Evolutionary conservation across 164 flowering plant species (phyloP), one percentile per base, ranked within the genome.

Genomic region (Chimonanthus praecox): DNA sequence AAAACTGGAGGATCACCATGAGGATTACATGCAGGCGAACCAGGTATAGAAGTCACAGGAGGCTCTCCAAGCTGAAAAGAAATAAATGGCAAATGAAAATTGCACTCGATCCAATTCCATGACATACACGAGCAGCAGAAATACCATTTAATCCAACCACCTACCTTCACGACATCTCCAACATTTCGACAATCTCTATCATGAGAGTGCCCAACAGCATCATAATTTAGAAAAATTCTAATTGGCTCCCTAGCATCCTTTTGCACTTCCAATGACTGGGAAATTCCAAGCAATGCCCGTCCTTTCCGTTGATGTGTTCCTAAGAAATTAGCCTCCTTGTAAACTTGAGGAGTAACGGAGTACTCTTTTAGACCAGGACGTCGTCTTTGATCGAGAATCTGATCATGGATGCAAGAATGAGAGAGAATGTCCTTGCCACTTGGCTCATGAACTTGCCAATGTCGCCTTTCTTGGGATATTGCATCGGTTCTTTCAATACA

Each of bases 351-450:
- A 33, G 93, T 92, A 45, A 96, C 91, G 2, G 99, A 89, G 77
- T 89, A 92, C 68, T 87, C 97, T 77, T 89, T 83, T 45, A 78
- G 89, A 74, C 98, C 98, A 63, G 97, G 97, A 71, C 90, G 87
- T 73, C 83, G 87, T 76, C 95, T 89, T 78, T 92, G 92, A 83
- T 92, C 91, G 72, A 96, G 85, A 76, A 96, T 87, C 77, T 92
- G 97, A 78, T 92, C 99, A 83, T 96, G 99, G 67, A 96, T 96
- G 76, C 99, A 96, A 71, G 99, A 92, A 86, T 96, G 99, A 33
- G 97, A 86, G 47, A 78, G 74, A 46, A 86, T 77, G 20, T 83
- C 83, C 21, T 82, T 79, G 65, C 75, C 75, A n/a, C 72, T 85
- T 76, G 75, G 76, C 75, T 80, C 88, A 13, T 49, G 48, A 4